A percentile compares a stretch with the other conserved stretches of the same genome.
Conservation (phyloP, 1,284 basidiomycete genomes). For the Sporisorium iseilematis-ciliati region DNA sequence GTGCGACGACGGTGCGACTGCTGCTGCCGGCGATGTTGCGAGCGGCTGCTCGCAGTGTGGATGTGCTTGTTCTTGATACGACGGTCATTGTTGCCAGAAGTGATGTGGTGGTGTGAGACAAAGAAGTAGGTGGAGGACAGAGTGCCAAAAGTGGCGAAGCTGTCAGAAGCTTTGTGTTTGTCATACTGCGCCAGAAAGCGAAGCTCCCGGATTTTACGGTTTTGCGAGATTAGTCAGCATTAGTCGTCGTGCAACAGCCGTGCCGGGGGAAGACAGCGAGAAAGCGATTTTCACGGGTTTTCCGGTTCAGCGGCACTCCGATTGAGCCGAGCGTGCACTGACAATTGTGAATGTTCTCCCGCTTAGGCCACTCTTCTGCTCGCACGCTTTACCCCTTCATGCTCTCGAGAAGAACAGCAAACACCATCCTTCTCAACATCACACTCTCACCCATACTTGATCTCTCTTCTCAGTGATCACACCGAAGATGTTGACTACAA, state of each 20-base stretch:
- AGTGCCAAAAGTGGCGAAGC: slow-evolving; percentile 17
- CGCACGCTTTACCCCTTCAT: background rate
- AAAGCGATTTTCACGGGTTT: slow-evolving; percentile 46
- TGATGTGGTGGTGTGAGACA: slow-evolving; percentile 2
- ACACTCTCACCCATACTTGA: background rate
- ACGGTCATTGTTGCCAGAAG: slow-evolving; percentile 17
- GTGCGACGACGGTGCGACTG: slow-evolving; percentile 12
- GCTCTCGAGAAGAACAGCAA: slow-evolving; percentile 11
- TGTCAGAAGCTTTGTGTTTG: slow-evolving; percentile 2
- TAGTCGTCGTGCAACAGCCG: slow-evolving; percentile 6
- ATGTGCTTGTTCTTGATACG: slow-evolving; percentile 22
- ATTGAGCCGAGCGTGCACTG: slow-evolving; percentile 18
- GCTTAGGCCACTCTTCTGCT: slow-evolving; percentile 29
- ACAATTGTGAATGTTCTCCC: background rate
- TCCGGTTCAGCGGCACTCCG: slow-evolving; percentile 33
- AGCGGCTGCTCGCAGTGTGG: slow-evolving; percentile 17
- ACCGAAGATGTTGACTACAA: slow-evolving; percentile 32
- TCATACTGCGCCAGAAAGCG: slow-evolving; percentile 13
- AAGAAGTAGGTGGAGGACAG: slow-evolving; percentile 7
- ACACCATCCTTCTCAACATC: background rate
- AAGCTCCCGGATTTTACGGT: slow-evolving; percentile 11
- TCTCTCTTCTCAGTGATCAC: too few relatives aligned
- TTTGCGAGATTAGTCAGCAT: slow-evolving; percentile 25
- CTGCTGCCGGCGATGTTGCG: slow-evolving; percentile 13
- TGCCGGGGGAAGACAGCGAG: background rate